Base-by-base conservation (phyloP, 495 filamentous ascomycete species). In the Penicillium alfredii region DNA sequence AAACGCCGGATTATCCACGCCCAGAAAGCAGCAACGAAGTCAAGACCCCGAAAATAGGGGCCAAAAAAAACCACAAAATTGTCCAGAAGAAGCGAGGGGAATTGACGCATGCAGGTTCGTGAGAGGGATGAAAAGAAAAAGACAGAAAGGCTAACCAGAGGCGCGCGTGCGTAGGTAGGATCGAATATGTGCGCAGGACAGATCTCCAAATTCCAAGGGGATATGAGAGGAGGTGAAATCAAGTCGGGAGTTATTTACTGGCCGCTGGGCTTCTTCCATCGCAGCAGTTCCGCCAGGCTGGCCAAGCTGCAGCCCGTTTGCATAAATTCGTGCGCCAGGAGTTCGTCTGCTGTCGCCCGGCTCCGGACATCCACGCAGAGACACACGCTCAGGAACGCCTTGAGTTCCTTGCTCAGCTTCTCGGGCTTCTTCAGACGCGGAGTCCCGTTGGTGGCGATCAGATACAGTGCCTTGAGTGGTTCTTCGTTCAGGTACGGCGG, bases 401-500 rank as follows among this genome's bases (percentile, higher is more conserved):
- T 96, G 35, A 97, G 76, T 60, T 96, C 89, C 71, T 93, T 94
- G 67, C 83, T 90, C 31, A 97, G 74, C 60, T 93, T 93, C 61
- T 98, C 88, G 3, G 90, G 88, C 58, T 96, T 94, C 84, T 97
- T 97, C 30, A 98, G 75, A 12, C 87, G 80, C 8, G 92, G 92
- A 4, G 93, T 97, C 42, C 93, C 93, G 56, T 98, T 94, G 42
- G 93, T 98, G 21, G 92, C 92, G 53, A 98, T 97, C 23, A 97
- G 77, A 52, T 93, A 98, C 30, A 98, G 77, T 3, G 68, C 92
- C 72, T 97, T 98, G 20, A 98, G 76, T 0, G 92, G 92, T 64
- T 97, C 90, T 61, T 97, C 92, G 61, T 96, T 97, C 16, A 97
- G 76, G 60, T 98, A 97, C 0, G 92, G 92, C 5, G 92, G 92